These are phyloP conservation scores for Citrus hindsii DNA, from an alignment of 345 rosid species.

Conservation along the genomic window DNA sequence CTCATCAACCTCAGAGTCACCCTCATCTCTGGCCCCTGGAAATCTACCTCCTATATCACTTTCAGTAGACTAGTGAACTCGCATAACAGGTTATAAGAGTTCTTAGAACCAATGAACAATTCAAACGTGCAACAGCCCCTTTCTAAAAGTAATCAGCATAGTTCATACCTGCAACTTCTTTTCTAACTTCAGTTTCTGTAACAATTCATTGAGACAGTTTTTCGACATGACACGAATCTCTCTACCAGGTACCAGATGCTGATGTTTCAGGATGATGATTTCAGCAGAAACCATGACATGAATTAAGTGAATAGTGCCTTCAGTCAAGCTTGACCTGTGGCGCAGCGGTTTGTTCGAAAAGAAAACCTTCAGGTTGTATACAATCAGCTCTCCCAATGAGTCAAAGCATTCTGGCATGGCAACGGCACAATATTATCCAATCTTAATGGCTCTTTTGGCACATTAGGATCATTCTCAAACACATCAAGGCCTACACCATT, in stretches of 20 bases:
- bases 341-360: constrained; percentile 50
- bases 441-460: constrained; percentile 27
- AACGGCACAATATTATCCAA: constrained; percentile 41
- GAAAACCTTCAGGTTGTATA: constrained; percentile 66
- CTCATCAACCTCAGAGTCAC: background rate
- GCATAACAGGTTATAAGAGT: background rate
- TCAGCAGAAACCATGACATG: background rate
- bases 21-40: background rate
- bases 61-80: background rate
- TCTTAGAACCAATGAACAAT: background rate
- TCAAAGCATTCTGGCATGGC: constrained; percentile 44
- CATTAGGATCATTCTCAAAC: constrained; percentile 67
- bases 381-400: constrained; percentile 29
- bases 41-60: background rate
- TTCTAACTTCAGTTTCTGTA: background rate
- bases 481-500: constrained; percentile 83
- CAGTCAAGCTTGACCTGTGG: constrained; percentile 16
- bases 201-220: background rate
- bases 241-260: background rate
- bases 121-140: background rate
- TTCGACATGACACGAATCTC: background rate
- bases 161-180: background rate
- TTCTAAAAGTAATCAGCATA: background rate
- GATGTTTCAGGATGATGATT: too few species aligned
- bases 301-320: background rate